phyloP scores from a whole-genome alignment of 2,329 filamentous ascomycete species.

The Penicillium brevicompactum region DNA sequence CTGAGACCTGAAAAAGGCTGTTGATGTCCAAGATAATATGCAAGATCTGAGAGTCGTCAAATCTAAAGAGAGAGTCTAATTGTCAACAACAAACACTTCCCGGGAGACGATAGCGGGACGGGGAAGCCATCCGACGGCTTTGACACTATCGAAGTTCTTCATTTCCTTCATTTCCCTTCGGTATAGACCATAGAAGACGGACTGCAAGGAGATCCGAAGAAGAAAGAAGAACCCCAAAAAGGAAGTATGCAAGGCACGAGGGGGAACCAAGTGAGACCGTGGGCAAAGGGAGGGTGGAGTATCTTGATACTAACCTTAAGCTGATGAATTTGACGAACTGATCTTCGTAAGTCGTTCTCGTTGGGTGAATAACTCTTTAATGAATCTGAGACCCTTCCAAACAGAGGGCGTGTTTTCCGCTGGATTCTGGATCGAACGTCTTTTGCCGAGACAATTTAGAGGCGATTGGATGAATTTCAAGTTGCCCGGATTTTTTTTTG shows the following conservation, averaged over 20 bases:
- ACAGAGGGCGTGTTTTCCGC: conserved; percentile 10
- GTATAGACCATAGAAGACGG: conserved; percentile 28
- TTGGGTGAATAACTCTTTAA: background rate
- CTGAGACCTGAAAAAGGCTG: conserved; percentile 20
- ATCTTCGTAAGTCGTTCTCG: conserved; percentile 7
- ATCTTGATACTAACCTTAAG: conserved; percentile 35
- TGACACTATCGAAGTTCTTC: conserved; percentile 30
- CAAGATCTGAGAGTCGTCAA: conserved; percentile 24
- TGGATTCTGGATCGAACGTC: conserved; percentile 3
- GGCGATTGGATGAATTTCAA: conserved; percentile 3
- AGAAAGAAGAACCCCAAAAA: conserved; percentile 22
- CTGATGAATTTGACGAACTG: conserved; percentile 8
- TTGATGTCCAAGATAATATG: conserved; percentile 34
- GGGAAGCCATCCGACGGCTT: conserved; percentile 30
- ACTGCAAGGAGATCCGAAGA: conserved; percentile 38
- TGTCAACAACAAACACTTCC: conserved; percentile 39
- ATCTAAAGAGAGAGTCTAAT: conserved; percentile 26
- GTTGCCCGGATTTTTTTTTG: background rate
- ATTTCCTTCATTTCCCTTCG: conserved; percentile 17
- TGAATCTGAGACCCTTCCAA: conserved; percentile 23
- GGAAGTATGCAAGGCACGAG: conserved; percentile 40
- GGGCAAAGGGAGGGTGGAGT: conserved; percentile 28
- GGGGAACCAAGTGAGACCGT: conserved; percentile 26
- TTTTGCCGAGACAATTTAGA: conserved; percentile 23
- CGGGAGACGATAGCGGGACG: conserved; percentile 21